phyloP scores from a whole-genome alignment of 805 yeast genomes.

The Candida succiphila region DNA sequence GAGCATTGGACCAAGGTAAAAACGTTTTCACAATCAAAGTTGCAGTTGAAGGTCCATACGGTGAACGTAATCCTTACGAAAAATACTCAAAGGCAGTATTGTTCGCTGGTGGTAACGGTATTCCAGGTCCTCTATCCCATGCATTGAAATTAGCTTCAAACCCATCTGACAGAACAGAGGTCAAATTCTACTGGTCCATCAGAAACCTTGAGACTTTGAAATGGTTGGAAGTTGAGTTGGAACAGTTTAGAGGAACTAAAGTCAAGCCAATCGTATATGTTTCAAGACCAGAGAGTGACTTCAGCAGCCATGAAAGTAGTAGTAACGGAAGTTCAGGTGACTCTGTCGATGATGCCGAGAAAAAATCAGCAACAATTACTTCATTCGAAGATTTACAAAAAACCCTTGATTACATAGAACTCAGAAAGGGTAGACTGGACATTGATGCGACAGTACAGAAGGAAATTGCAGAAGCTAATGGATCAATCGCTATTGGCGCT shows the following conservation, averaged over 20 bases:
- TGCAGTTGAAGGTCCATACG: slow-evolving; percentile 67
- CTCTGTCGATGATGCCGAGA: slow-evolving; percentile 1
- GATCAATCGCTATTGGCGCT: slow-evolving; percentile 33
- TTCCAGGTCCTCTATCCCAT: slow-evolving; percentile 48
- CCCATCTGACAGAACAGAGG: slow-evolving; percentile 19
- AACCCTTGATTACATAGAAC: slow-evolving; percentile 27
- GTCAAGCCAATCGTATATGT: slow-evolving; percentile 31
- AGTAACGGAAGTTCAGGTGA: neutral
- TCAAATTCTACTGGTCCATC: slow-evolving; percentile 55
- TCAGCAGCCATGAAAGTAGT: neutral
- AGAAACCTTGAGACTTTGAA: slow-evolving; percentile 39
- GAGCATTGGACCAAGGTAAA: slow-evolving; percentile 18
- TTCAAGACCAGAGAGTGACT: slow-evolving; percentile 21
- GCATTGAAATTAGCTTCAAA: slow-evolving; percentile 20
- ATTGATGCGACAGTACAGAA: slow-evolving; percentile 22
- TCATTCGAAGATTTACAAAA: slow-evolving; percentile 11
- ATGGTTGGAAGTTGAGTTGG: slow-evolving; percentile 39
- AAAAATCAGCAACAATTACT: neutral
- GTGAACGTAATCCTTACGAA: slow-evolving; percentile 39
- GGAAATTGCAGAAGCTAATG: slow-evolving; percentile 27
- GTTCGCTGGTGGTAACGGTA: slow-evolving; percentile 69
- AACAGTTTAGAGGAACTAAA: slow-evolving; percentile 21
- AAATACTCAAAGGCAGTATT: slow-evolving; percentile 45
- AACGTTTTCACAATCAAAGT: slow-evolving; percentile 22
- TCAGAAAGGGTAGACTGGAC: slow-evolving; percentile 35